Evolutionary conservation across 2,329 filamentous ascomycete genomes (phyloP).

Genomic region (Apiospora rasikravindrae): DNA sequence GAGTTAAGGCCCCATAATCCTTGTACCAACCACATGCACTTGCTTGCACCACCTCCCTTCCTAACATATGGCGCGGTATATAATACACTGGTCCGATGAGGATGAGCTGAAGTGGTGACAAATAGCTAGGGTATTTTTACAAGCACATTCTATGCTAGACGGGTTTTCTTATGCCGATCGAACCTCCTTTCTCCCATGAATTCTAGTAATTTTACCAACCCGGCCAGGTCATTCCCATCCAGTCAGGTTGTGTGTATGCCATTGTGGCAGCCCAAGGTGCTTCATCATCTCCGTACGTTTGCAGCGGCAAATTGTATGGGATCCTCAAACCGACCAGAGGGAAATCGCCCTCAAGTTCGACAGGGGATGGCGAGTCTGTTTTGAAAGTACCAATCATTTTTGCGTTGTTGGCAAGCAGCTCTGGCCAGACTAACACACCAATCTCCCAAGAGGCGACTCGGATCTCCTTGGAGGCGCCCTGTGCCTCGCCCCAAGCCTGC

Average conservation of each 20-base stretch:
- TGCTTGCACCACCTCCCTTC: not conserved
- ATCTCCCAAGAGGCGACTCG: constrained; percentile 83
- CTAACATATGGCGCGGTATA: not conserved
- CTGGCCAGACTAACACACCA: constrained; percentile 84
- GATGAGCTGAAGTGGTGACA: not conserved
- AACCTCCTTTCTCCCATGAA: not conserved
- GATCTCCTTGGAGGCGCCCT: constrained; percentile 62
- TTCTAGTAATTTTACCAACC: not conserved
- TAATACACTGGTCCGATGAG: not conserved
- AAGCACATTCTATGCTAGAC: not conserved
- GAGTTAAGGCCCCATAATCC: not conserved
- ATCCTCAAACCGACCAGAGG: constrained; percentile 72
- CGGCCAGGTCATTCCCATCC: constrained; percentile 53
- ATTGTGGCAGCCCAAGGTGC: constrained; percentile 78
- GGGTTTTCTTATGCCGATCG: too few relatives aligned
- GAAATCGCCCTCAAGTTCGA: constrained; percentile 24
- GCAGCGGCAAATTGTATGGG: constrained; percentile 81
- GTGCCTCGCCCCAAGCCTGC: constrained; percentile 82
- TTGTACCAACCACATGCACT: not conserved
- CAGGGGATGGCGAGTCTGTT: constrained; percentile 56
- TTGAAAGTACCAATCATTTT: constrained; percentile 74
- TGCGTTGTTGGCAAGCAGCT: constrained; percentile 52
- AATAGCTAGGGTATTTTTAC: not conserved
- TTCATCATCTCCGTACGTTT: constrained; percentile 66
- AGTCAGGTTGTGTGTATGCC: constrained; percentile 66